Conservation (phyloP, 768 basidiomycete genomes). For the Rhizopogon vinicolor region DNA sequence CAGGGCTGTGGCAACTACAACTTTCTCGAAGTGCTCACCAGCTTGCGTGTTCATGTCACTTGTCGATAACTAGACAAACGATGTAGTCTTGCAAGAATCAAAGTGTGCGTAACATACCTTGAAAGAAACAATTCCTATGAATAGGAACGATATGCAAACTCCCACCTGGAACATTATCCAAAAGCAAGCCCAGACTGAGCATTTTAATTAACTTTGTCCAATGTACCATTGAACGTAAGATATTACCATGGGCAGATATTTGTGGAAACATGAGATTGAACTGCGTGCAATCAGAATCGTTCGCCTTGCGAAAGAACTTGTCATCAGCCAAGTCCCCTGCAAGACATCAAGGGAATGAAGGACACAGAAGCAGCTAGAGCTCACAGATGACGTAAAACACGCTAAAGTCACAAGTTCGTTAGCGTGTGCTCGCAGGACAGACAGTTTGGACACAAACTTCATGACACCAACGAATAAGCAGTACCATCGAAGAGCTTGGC, state of each 20-base stretch:
- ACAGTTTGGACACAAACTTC: slow-evolving; percentile 51
- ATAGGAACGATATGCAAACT: slow-evolving; percentile 70
- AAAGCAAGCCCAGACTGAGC: slow-evolving; percentile 74
- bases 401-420: slow-evolving; percentile 31
- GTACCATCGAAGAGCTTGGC: slow-evolving; percentile 80
- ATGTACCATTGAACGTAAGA: neutral
- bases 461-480: slow-evolving; percentile 79
- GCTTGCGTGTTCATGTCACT: slow-evolving; percentile 57
- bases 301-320: slow-evolving; percentile 90
- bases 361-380: slow-evolving; percentile 18
- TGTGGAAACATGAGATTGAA: slow-evolving; percentile 72
- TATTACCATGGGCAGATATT: slow-evolving; percentile 67
- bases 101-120: slow-evolving; percentile 43
- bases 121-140: slow-evolving; percentile 81
- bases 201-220: neutral
- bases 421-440: slow-evolving; percentile 4
- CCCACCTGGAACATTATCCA: slow-evolving; percentile 82
- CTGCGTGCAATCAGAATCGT: slow-evolving; percentile 91
- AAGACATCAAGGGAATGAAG: slow-evolving; percentile 5
- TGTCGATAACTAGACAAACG: slow-evolving; percentile 28
- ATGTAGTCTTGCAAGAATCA: slow-evolving; percentile 4
- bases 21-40: slow-evolving; percentile 38
- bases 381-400: slow-evolving; percentile 84
- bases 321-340: slow-evolving; percentile 94
- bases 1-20: slow-evolving; percentile 1